These are phyloP conservation scores for Penicillium chermesinum DNA, from an alignment of 495 filamentous ascomycete species.

Conservation along the genomic window DNA sequence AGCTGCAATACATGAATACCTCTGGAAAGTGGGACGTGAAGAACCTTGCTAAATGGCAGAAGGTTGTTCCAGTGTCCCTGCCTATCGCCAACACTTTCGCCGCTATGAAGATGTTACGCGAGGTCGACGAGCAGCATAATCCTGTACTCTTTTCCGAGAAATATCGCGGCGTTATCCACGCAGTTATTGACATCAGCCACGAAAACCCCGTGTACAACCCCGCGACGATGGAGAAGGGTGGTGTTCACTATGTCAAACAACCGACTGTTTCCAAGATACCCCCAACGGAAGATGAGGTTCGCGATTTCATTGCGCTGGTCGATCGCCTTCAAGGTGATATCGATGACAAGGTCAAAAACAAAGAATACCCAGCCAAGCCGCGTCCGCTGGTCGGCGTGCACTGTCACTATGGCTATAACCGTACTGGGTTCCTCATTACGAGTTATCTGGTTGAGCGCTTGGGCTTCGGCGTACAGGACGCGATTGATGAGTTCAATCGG, in stretches of 20 bases:
- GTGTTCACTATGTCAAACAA: slow-evolving; percentile 79
- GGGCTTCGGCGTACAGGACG: slow-evolving; percentile 65
- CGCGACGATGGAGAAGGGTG: slow-evolving; percentile 62
- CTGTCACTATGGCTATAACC: slow-evolving; percentile 93
- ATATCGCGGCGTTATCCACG: slow-evolving; percentile 61
- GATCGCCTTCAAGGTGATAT: slow-evolving; percentile 57
- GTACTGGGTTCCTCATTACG: slow-evolving; percentile 86
- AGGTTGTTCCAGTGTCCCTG: slow-evolving; percentile 68
- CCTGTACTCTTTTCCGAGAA: slow-evolving; percentile 66
- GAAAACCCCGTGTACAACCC: slow-evolving; percentile 82
- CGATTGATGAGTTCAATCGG: slow-evolving; percentile 72
- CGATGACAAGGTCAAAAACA: slow-evolving; percentile 31
- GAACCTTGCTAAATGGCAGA: slow-evolving; percentile 88
- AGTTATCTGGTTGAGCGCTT: slow-evolving; percentile 83
- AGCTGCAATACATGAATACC: slow-evolving; percentile 76
- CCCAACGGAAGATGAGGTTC: slow-evolving; percentile 69
- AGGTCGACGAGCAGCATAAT: slow-evolving; percentile 78
- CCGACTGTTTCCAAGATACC: slow-evolving; percentile 91
- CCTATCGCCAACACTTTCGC: slow-evolving; percentile 72
- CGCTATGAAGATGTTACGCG: slow-evolving; percentile 82
- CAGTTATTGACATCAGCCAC: slow-evolving; percentile 84
- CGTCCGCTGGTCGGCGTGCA: slow-evolving; percentile 70
- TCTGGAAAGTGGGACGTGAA: slow-evolving; percentile 98
- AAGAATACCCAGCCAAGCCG: slow-evolving; percentile 43
- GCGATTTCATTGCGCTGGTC: slow-evolving; percentile 70